phyloP scores from a whole-genome alignment of 306 rosid genomes.

The Lathyrus sativus region DNA sequence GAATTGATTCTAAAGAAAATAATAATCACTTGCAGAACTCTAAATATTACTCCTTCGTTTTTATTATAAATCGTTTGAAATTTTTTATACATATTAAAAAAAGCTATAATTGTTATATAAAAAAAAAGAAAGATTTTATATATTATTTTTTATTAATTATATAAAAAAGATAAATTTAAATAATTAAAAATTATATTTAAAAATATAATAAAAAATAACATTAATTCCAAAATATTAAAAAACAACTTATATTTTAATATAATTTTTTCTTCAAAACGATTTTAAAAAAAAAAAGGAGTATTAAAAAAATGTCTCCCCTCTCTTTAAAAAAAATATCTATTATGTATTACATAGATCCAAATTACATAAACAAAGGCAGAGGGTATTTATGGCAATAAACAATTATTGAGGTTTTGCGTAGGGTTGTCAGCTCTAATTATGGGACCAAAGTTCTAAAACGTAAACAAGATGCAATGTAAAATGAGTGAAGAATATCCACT shows the following conservation, averaged over 20 bases:
- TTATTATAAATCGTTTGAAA: too few relatives aligned
- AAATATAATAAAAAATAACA: too few relatives aligned
- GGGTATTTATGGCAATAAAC: slow-evolving; percentile 41
- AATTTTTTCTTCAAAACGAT: too few relatives aligned
- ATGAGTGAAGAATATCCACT: slow-evolving; percentile 63
- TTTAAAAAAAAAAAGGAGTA: too few relatives aligned
- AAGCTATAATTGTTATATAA: too few relatives aligned
- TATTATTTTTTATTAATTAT: too few relatives aligned
- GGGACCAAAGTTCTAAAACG: slow-evolving; percentile 68
- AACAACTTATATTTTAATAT: too few relatives aligned
- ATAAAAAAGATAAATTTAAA: too few relatives aligned
- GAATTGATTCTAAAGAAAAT: not conserved
- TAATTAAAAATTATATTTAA: too few relatives aligned
- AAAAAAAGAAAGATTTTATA: too few relatives aligned
- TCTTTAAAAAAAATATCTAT: not conserved
- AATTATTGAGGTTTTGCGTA: slow-evolving; percentile 48
- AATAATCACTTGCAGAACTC: not conserved
- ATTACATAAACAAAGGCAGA: not conserved
- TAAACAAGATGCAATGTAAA: slow-evolving; percentile 54
- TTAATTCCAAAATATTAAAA: too few relatives aligned
- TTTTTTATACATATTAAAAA: too few relatives aligned
- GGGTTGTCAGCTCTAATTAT: slow-evolving; percentile 47
- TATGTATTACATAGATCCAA: not conserved
- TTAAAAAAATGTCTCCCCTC: not conserved
- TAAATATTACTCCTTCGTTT: not conserved